Conservation (phyloP, 495 filamentous ascomycete genomes). For the Zalerion maritima region DNA sequence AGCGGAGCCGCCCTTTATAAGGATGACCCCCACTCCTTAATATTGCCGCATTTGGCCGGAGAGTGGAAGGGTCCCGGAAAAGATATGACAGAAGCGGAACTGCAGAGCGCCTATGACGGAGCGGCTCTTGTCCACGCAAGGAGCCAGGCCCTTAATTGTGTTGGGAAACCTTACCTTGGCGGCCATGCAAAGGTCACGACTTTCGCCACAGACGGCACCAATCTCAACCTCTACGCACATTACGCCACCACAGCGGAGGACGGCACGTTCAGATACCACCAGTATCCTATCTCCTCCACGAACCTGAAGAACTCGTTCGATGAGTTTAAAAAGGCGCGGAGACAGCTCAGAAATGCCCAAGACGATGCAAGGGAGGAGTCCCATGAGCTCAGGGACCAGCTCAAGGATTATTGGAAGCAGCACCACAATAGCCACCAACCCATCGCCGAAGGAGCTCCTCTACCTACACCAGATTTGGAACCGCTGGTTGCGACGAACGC, state of each 20-base stretch:
- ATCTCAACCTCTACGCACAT: conserved; percentile 9
- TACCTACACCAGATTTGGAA: conserved; percentile 11
- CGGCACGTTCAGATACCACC: conserved; percentile 18
- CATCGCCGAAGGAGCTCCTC: conserved; percentile 8
- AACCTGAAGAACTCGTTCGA: conserved; percentile 8
- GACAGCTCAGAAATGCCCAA: conserved; percentile 14
- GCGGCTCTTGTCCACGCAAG: conserved; percentile 12
- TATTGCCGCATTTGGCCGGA: conserved; percentile 11
- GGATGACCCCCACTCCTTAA: conserved; percentile 9
- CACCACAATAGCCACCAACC: too few species aligned
- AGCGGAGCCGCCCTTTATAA: conserved; percentile 12
- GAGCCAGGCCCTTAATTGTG: conserved; percentile 14
- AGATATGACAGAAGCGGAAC: conserved; percentile 10
- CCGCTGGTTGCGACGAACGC: conserved; percentile 6
- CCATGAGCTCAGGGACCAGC: conserved; percentile 9
- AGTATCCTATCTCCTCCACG: conserved; percentile 10
- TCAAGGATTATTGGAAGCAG: conserved; percentile 13
- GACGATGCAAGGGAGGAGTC: conserved; percentile 13
- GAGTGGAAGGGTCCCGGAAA: conserved; percentile 10
- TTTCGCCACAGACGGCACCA: conserved; percentile 9
- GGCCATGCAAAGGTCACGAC: conserved; percentile 10
- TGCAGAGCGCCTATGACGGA: conserved; percentile 12
- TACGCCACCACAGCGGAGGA: conserved; percentile 9
- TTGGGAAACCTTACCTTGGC: conserved; percentile 10
- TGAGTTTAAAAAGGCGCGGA: conserved; percentile 9